A percentile compares a stretch with the other conserved stretches of the same genome.
phyloP scores from a whole-genome alignment of 2,329 filamentous ascomycete species.

The Pseudocercospora cruenta region DNA sequence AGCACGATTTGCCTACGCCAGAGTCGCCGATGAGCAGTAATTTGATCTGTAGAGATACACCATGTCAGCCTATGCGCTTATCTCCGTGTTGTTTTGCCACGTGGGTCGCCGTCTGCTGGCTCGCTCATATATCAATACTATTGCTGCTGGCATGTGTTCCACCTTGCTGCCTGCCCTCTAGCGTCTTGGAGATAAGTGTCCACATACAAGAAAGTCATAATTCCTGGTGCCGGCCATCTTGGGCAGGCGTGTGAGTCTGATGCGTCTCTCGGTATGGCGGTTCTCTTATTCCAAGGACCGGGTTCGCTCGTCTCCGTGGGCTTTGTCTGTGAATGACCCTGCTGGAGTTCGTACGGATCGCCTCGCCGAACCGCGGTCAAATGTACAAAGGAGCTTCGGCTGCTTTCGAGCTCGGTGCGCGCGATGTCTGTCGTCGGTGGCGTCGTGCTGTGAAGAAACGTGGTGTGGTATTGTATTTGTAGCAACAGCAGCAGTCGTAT shows the following conservation, averaged over 20 bases:
- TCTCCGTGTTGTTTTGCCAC: not conserved
- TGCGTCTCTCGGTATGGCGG: not conserved
- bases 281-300: not conserved
- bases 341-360: conserved; percentile 9
- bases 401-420: conserved; percentile 10
- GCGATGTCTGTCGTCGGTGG: conserved; percentile 9
- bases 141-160: not conserved
- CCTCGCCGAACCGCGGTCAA: conserved; percentile 2
- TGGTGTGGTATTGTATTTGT: not conserved
- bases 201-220: conserved; percentile 94
- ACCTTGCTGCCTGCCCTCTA: not conserved
- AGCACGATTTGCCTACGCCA: conserved; percentile 96
- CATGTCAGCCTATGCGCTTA: not conserved
- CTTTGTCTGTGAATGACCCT: conserved; percentile 10
- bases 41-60: conserved; percentile 61
- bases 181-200: not conserved
- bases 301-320: not conserved
- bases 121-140: not conserved
- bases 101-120: not conserved
- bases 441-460: not conserved
- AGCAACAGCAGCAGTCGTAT: not conserved
- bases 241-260: conserved; percentile 10
- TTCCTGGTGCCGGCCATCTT: conserved; percentile 95
- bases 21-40: conserved; percentile 95
- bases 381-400: conserved; percentile 9